Evolutionary conservation across 2,329 filamentous ascomycete species (phyloP), one percentile per base, ranked within the genome.

Genomic region (Curvularia verruculosa): DNA sequence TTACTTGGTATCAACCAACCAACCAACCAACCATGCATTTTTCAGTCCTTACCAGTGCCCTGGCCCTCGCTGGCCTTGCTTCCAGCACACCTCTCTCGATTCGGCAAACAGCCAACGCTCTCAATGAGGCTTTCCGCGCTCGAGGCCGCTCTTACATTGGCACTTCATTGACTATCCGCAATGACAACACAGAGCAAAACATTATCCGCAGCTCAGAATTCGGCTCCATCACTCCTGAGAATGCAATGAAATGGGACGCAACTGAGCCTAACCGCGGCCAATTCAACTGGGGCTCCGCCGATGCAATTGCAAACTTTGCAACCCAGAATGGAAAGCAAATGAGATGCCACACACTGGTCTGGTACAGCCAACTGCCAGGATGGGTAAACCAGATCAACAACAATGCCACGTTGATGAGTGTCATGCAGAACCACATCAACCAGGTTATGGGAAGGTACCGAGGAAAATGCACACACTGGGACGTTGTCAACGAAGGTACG

Each of bases 371-470:
- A 47, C 59, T 78, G 43, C 75, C 77, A 1, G 53, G 51, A 40
- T 78, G 75, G 75, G 74, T 78, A 0, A 69, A 59, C 36, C 56
- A 65, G 19, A 75, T 75, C 49, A 67, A 66, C 49, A 68, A 74
- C 59, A 76, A 78, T 39, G 68, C 68, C 0, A 76, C 74, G 0
- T 55, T 78, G 34, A 76, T 75, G 48, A 60, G 65, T 24, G 72
- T 78, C 21, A 75, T 78, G 69, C 59, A 71, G 51, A 75, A 75
- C 59, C 77, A 78, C 52, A 75, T 79, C 64, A 68, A 71, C n/a
- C 65, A 63, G 3, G 56, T 77, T 13, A 72, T 75, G 44, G 68
- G 67, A 1, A 62, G 74, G 26, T 79, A 75, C 61, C 75, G 73
- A 55, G 73, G 75, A 10, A 71, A 71, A 34, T 78, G 74, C 54